Evolutionary conservation across 2,329 filamentous ascomycete species (phyloP).

Genomic region (Sclerotinia glacialis): DNA sequence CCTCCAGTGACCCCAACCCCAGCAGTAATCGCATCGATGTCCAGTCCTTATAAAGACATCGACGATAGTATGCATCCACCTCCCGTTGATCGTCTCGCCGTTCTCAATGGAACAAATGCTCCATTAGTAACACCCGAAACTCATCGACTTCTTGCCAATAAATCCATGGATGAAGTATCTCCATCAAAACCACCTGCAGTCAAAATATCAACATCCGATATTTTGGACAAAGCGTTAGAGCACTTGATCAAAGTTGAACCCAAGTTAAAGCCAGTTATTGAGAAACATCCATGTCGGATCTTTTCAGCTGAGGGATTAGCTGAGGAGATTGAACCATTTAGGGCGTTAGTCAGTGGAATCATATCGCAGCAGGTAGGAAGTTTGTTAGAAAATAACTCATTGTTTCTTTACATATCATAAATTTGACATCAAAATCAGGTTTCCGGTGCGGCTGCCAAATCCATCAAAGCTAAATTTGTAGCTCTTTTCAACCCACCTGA

Average conservation of each 20-base stretch:
- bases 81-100: slow-evolving; percentile 52
- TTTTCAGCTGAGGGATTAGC: slow-evolving; percentile 81
- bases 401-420: neutral
- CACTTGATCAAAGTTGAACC: slow-evolving; percentile 73
- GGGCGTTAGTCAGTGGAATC: slow-evolving; percentile 77
- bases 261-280: slow-evolving; percentile 68
- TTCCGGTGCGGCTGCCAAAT: slow-evolving; percentile 83
- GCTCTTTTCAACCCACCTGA: slow-evolving; percentile 59
- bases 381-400: neutral
- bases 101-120: slow-evolving; percentile 65
- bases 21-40: slow-evolving; percentile 47
- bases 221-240: slow-evolving; percentile 72
- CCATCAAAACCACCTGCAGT: slow-evolving; percentile 48
- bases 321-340: slow-evolving; percentile 85
- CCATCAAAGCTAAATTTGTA: slow-evolving; percentile 84
- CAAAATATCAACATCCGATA: slow-evolving; percentile 58
- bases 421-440: slow-evolving; percentile 47
- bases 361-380: slow-evolving; percentile 78
- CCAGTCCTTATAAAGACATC: slow-evolving; percentile 44
- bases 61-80: slow-evolving; percentile 39
- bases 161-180: slow-evolving; percentile 52
- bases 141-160: slow-evolving; percentile 58
- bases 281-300: slow-evolving; percentile 70
- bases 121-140: slow-evolving; percentile 69
- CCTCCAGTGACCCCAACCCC: slow-evolving; percentile 49